phyloP scores from a whole-genome alignment of 495 filamentous ascomycete species.

The Opeltia flavorubescens region DNA sequence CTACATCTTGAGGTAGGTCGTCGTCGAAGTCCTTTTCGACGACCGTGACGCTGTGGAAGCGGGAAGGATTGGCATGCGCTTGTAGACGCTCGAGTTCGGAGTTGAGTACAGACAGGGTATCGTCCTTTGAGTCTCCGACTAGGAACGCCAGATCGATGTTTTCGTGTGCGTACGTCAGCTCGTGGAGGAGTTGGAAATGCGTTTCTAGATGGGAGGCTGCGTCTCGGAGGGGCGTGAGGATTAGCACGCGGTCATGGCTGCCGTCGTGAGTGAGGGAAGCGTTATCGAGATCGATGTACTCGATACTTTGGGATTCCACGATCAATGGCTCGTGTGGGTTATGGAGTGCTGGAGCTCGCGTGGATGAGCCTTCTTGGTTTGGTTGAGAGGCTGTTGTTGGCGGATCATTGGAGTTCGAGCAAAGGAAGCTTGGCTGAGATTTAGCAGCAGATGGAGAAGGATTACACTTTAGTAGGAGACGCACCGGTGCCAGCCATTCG shows the following conservation, averaged over 20 bases:
- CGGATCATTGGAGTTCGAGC: neutral
- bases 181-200: conserved; percentile 61
- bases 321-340: conserved; percentile 11
- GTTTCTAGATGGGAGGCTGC: conserved; percentile 50
- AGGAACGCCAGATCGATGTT: conserved; percentile 72
- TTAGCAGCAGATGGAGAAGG: too few relatives aligned
- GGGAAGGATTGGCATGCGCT: conserved; percentile 40
- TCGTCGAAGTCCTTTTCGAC: conserved; percentile 64
- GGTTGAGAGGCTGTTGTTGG: neutral
- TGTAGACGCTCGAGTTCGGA: conserved; percentile 59
- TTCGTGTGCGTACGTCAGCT: conserved; percentile 66
- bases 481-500: conserved; percentile 1
- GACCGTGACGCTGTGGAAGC: conserved; percentile 53
- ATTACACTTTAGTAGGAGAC: too few relatives aligned
- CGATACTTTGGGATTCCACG: conserved; percentile 7
- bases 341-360: neutral
- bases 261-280: conserved; percentile 1
- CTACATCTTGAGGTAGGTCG: conserved; percentile 44
- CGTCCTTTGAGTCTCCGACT: conserved; percentile 59
- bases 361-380: neutral
- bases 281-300: conserved; percentile 7
- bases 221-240: conserved; percentile 68
- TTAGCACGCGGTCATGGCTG: conserved; percentile 26
- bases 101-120: conserved; percentile 52
- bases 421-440: neutral